Evolutionary conservation across 2,329 filamentous ascomycete species (phyloP).

Genomic region (Fusarium sp.): DNA sequence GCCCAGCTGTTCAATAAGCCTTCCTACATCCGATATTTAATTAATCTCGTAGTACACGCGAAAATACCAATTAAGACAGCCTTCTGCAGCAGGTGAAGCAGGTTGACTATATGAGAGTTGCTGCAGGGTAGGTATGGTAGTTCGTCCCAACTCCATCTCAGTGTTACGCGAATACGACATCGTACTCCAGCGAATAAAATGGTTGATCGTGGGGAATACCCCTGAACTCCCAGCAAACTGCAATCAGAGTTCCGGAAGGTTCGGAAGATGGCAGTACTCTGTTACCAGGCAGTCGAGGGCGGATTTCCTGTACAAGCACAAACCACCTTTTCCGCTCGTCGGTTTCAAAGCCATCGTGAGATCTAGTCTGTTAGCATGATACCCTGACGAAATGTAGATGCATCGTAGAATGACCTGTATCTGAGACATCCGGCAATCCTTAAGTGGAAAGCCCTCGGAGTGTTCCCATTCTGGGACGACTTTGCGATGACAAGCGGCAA

Average conservation of each 20-base stretch:
- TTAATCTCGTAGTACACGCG: fast-evolving
- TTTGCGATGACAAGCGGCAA: not conserved
- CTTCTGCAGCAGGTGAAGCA: not conserved
- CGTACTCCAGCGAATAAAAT: not conserved
- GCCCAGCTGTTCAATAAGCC: not conserved
- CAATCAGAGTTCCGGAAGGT: not conserved
- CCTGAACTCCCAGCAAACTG: not conserved
- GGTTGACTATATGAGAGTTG: not conserved
- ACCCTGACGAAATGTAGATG: not conserved
- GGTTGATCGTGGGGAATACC: no score
- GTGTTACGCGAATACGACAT: not conserved
- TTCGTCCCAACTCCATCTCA: not conserved
- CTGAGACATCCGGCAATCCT: not conserved
- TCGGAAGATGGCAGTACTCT: not conserved
- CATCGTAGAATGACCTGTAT: not conserved
- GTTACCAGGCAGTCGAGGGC: not conserved
- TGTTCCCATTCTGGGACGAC: not conserved
- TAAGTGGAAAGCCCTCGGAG: not conserved
- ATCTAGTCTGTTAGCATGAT: not conserved
- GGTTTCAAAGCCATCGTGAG: not conserved
- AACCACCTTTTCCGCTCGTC: not conserved
- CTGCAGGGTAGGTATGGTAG: not conserved
- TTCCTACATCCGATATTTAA: not conserved
- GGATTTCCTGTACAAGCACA: not conserved
- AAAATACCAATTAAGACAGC: not conserved